A percentile compares a stretch with the other conserved stretches of the same genome.
phyloP scores from a whole-genome alignment of 345 rosid genomes.

The Leavenworthia alabamica region DNA sequence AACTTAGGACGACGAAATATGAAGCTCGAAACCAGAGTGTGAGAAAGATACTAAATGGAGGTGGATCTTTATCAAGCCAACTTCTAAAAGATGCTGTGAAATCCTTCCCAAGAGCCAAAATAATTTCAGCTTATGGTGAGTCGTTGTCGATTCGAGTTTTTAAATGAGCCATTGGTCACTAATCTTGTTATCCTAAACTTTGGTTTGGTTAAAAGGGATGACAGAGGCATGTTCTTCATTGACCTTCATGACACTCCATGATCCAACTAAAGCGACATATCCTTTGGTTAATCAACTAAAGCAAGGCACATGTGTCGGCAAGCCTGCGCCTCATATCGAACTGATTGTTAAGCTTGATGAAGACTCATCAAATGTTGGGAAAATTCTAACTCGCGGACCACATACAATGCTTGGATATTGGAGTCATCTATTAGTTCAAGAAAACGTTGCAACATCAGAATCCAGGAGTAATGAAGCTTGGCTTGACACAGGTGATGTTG shows the following conservation, averaged over 20 bases:
- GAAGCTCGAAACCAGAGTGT: constrained; percentile 39
- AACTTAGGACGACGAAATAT: constrained; percentile 36
- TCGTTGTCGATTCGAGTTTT: neutral
- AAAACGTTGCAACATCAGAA: constrained; percentile 20
- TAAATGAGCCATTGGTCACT: neutral
- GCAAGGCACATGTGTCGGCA: constrained; percentile 71
- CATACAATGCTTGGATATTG: constrained; percentile 74
- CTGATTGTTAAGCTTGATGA: constrained; percentile 41
- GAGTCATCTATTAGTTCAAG: constrained; percentile 33
- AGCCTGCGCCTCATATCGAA: constrained; percentile 78
- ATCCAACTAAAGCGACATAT: constrained; percentile 24
- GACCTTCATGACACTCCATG: constrained; percentile 56
- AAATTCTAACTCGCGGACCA: constrained; percentile 71
- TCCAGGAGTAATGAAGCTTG: constrained; percentile 33
- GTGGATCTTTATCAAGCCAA: constrained; percentile 58
- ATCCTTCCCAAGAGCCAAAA: constrained; percentile 57
- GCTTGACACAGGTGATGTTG: constrained; percentile 84
- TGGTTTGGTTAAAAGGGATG: constrained; percentile 49
- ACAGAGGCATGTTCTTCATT: constrained; percentile 83
- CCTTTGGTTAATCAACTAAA: constrained; percentile 13
- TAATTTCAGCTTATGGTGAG: constrained; percentile 75
- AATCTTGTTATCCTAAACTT: neutral
- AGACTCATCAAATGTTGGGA: constrained; percentile 43
- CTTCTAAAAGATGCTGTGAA: constrained; percentile 41
- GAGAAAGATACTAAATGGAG: constrained; percentile 76